A percentile compares a stretch with the other conserved stretches of the same genome.
Evolutionary conservation across 1,139 yeast genomes (phyloP).

Genomic region (Lodderomyces pseudojiufengensis): DNA sequence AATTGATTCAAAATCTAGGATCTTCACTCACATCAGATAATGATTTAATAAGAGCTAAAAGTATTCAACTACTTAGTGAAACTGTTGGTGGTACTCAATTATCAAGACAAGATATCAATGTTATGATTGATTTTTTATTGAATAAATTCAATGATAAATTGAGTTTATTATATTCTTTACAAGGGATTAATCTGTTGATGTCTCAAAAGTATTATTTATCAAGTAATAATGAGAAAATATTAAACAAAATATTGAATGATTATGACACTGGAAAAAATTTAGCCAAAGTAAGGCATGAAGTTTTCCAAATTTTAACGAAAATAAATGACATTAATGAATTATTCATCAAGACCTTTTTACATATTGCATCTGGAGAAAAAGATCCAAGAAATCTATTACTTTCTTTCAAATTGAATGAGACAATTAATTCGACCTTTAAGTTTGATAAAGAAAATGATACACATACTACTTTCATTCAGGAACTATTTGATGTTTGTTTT

Average conservation of each 20-base stretch:
- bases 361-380: slow-evolving; percentile 81
- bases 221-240: slow-evolving; percentile 30
- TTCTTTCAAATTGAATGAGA: slow-evolving; percentile 59
- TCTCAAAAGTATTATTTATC: slow-evolving; percentile 44
- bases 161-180: slow-evolving; percentile 50
- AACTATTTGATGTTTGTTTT: slow-evolving; percentile 81
- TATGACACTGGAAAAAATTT: slow-evolving; percentile 61
- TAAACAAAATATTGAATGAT: slow-evolving; percentile 37
- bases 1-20: slow-evolving; percentile 37
- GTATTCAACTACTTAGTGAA: slow-evolving; percentile 57
- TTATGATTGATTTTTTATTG: slow-evolving; percentile 59
- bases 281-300: slow-evolving; percentile 61
- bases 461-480: slow-evolving; percentile 36
- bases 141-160: slow-evolving; percentile 66
- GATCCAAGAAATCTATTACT: slow-evolving; percentile 83
- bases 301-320: slow-evolving; percentile 49
- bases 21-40: slow-evolving; percentile 65
- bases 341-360: slow-evolving; percentile 56
- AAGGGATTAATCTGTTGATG: slow-evolving; percentile 53
- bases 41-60: slow-evolving; percentile 45
- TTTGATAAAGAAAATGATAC: slow-evolving; percentile 38
- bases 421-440: slow-evolving; percentile 44
- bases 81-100: slow-evolving; percentile 45
- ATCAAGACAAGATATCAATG: slow-evolving; percentile 61
- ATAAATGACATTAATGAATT: slow-evolving; percentile 27